Percentiles rank a stretch among this genome's conserved stretches.
Conservation (phyloP, 108 stramenopile species). For the Cyclotella sp. region DNA sequence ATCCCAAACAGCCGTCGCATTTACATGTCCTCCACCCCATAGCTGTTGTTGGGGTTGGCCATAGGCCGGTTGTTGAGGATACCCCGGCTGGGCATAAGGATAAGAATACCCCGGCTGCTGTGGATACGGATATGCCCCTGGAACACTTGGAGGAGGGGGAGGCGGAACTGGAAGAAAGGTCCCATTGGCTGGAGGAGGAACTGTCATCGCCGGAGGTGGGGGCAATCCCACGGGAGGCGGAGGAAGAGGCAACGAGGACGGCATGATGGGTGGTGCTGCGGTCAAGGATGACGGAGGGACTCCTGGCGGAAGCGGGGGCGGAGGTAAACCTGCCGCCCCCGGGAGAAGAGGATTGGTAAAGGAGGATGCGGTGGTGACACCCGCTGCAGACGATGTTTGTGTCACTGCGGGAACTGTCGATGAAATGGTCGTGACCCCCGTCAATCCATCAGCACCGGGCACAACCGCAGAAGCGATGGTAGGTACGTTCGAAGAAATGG, state of each 20-base stretch:
- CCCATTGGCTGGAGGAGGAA: slow-evolving; percentile 45
- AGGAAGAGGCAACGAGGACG: slow-evolving; percentile 14
- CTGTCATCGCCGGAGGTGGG: slow-evolving; percentile 29
- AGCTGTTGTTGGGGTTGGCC: slow-evolving; percentile 46
- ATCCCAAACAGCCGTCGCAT: slow-evolving; percentile 28
- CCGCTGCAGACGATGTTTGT: slow-evolving; percentile 16
- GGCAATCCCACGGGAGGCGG: slow-evolving; percentile 18
- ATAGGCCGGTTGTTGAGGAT: slow-evolving; percentile 27
- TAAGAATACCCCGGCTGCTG: slow-evolving; percentile 28
- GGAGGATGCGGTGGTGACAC: slow-evolving; percentile 10
- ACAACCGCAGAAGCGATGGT: slow-evolving; percentile 13
- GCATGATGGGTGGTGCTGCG: slow-evolving; percentile 31
- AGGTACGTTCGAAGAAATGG: slow-evolving; percentile 26
- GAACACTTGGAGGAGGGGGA: slow-evolving; percentile 48
- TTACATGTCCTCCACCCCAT: slow-evolving; percentile 32
- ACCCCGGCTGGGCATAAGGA: slow-evolving; percentile 37
- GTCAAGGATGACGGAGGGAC: slow-evolving; percentile 39
- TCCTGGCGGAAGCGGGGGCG: slow-evolving; percentile 25
- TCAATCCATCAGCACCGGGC: not conserved
- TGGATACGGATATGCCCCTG: not conserved
- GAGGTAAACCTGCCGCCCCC: slow-evolving; percentile 34
- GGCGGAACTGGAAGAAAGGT: slow-evolving; percentile 22
- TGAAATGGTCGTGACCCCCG: slow-evolving; percentile 1
- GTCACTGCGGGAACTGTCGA: slow-evolving; percentile 17
- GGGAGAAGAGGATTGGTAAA: slow-evolving; percentile 39